phyloP scores from a whole-genome alignment of 1,139 yeast species.

The Sugiyamaella paludigena region DNA sequence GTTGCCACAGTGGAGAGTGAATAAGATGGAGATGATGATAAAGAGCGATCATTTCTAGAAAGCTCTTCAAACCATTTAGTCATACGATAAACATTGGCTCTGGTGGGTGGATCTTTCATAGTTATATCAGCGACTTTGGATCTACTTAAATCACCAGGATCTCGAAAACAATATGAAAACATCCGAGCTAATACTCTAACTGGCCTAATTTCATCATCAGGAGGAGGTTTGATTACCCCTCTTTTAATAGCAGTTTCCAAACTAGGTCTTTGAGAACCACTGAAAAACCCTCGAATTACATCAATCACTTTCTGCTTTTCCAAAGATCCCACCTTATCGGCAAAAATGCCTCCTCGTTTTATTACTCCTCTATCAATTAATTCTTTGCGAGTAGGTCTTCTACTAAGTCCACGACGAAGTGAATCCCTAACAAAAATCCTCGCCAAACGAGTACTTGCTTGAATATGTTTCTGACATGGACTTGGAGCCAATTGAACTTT shows the following conservation, averaged over 20 bases:
- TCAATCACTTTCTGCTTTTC: slow-evolving; percentile 29
- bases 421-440: slow-evolving; percentile 28
- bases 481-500: slow-evolving; percentile 30
- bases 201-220: slow-evolving; percentile 18
- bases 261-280: slow-evolving; percentile 26
- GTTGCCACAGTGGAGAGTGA: slow-evolving; percentile 11
- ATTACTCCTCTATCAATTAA: slow-evolving; percentile 28
- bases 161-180: slow-evolving; percentile 27
- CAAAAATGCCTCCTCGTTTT: slow-evolving; percentile 26
- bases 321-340: slow-evolving; percentile 22
- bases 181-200: slow-evolving; percentile 29
- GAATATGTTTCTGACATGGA: slow-evolving; percentile 26
- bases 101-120: slow-evolving; percentile 26
- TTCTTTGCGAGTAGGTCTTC: slow-evolving; percentile 28
- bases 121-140: slow-evolving; percentile 7
- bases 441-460: slow-evolving; percentile 27
- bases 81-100: slow-evolving; percentile 31
- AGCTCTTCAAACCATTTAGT: slow-evolving; percentile 26
- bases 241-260: slow-evolving; percentile 27
- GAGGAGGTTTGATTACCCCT: slow-evolving; percentile 20
- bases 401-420: slow-evolving; percentile 25
- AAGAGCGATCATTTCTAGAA: slow-evolving; percentile 12
- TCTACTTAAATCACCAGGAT: slow-evolving; percentile 2
- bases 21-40: slow-evolving; percentile 4
- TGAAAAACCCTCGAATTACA: slow-evolving; percentile 24